Percentiles rank a stretch among this genome's conserved stretches.
Conservation (phyloP, 768 basidiomycete species). For the Podaxis sp. region DNA sequence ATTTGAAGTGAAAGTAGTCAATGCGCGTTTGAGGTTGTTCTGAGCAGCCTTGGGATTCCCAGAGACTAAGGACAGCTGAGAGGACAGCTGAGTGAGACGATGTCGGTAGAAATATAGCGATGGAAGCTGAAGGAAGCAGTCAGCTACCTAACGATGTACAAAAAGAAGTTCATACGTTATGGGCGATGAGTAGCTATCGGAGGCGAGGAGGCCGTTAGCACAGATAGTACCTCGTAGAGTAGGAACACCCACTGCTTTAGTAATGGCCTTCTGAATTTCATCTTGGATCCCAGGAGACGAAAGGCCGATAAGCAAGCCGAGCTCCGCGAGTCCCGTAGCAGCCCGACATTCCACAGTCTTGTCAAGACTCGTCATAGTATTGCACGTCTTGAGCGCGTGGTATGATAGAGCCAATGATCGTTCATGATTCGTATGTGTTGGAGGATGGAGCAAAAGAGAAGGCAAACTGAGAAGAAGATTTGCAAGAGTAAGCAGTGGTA, state of each 20-base stretch:
- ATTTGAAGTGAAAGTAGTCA: constrained; percentile 36
- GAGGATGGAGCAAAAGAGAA: constrained; percentile 56
- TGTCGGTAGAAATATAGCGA: constrained; percentile 57
- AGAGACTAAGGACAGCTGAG: constrained; percentile 49
- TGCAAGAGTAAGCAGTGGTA: constrained; percentile 27
- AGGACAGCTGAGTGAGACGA: constrained; percentile 57
- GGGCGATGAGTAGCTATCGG: constrained; percentile 45
- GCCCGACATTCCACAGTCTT: constrained; percentile 64
- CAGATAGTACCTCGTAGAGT: neutral
- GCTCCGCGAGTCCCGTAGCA: constrained; percentile 65
- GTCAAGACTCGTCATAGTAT: constrained; percentile 44
- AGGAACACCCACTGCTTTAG: constrained; percentile 55
- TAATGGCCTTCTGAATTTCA: constrained; percentile 66
- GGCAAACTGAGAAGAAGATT: constrained; percentile 61
- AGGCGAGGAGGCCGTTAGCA: constrained; percentile 1
- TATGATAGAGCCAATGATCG: constrained; percentile 54
- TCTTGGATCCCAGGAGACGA: constrained; percentile 48
- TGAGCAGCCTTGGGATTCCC: constrained; percentile 56
- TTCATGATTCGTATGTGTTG: constrained; percentile 51
- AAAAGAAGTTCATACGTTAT: constrained; percentile 43
- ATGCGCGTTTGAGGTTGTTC: constrained; percentile 50
- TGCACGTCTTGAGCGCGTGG: constrained; percentile 51
- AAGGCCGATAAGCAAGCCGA: constrained; percentile 52
- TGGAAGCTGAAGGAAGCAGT: constrained; percentile 44
- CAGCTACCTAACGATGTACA: neutral